Evolutionary conservation across 331 rosid genomes (phyloP), one percentile per base, ranked within the genome.

Genomic region (Rhamnella rubrinervis): DNA sequence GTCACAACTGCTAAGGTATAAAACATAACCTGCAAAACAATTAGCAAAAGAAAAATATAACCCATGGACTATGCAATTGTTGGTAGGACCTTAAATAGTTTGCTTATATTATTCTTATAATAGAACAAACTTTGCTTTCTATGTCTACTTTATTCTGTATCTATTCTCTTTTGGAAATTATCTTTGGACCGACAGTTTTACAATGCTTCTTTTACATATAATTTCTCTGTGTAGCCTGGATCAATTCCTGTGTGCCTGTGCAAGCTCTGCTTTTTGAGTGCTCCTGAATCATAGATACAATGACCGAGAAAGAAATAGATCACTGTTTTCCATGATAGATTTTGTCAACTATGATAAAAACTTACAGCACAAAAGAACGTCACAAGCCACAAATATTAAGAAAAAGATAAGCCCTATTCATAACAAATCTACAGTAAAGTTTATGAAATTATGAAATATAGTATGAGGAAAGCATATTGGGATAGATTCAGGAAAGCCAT

Each of bases 1-100:
- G 98, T 93, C 70, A 93, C 78, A 40, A 93, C 97, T 31, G 98
- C 98, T 83, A 93, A 80, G 46, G 88, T 63, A 81, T 90, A 93
- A 80, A 91, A 93, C 98, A 93, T 93, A 63, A 91, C 92, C 98
- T 93, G 95, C 75, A 84, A 78, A 49, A 49, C 53, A 71, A 20
- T 67, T 23, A 67, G 69, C 73, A 78, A 72, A 73, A 51, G 61
- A 84, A 67, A 67, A 51, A 56, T 64, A 70, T 66, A 59, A 69
- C 39, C 60, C 72, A 65, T 16, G 6, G 10, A 20, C 6, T 25
- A 20, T 2, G 13, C n/a, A 44, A 63, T 25, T 26, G 28, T 26
- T 1, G 16, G 31, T 8, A 41, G 14, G 19, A 63, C 28, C 35
- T 41, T n/a, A 63, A 20, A 40, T 19, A 52, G 19, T 52, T 52